phyloP scores from a whole-genome alignment of 1,139 yeast species.

The Lodderomyces orthopsilosis region DNA sequence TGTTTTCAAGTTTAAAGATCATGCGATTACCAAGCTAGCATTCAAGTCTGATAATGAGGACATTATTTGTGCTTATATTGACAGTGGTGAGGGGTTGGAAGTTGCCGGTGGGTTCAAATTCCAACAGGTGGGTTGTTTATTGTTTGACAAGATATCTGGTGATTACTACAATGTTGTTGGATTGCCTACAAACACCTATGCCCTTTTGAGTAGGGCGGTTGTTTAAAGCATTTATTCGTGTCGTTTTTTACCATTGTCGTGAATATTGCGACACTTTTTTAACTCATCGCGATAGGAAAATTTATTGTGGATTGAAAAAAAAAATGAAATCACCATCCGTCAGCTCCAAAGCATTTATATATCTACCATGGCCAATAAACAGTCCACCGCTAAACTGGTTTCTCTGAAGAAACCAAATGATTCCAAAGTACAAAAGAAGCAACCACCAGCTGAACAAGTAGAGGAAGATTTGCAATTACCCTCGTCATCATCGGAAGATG shows the following conservation, averaged over 20 bases:
- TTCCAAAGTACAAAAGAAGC: conserved; percentile 14
- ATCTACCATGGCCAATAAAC: conserved; percentile 12
- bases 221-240: not conserved
- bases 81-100: conserved; percentile 66
- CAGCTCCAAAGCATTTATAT: not conserved
- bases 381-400: conserved; percentile 4
- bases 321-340: not conserved
- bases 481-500: conserved; percentile 26
- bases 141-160: conserved; percentile 65
- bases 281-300: conserved; percentile 9
- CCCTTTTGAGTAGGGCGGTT: conserved; percentile 27
- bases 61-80: conserved; percentile 58
- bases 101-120: conserved; percentile 95
- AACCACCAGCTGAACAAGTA: conserved; percentile 13
- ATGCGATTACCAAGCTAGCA: conserved; percentile 22
- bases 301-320: not conserved
- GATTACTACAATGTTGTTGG: conserved; percentile 92
- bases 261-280: not conserved
- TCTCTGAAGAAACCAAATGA: not conserved
- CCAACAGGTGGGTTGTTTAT: conserved; percentile 67
- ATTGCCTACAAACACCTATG: conserved; percentile 63
- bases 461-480: conserved; percentile 29
- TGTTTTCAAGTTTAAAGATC: conserved; percentile 5
- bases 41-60: conserved; percentile 47
- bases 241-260: not conserved